Conservation (phyloP, 140 eudicot species). For the Oenanthe javanica region DNA sequence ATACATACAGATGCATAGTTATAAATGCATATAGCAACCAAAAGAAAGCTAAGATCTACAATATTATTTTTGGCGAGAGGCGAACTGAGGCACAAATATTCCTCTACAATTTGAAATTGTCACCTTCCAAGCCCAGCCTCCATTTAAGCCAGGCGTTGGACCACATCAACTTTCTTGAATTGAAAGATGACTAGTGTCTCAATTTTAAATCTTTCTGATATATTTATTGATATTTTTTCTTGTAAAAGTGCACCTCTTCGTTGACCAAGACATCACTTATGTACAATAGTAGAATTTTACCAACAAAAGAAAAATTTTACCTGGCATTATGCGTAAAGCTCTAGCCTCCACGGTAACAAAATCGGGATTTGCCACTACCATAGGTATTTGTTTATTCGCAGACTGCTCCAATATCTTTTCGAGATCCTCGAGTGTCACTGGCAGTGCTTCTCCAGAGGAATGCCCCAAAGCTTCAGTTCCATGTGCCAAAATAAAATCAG, state of each 20-base stretch:
- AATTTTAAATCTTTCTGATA: background rate
- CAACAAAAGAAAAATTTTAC: slow-evolving; percentile 18
- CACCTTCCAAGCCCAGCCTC: too few species aligned
- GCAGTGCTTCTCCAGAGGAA: slow-evolving; percentile 61
- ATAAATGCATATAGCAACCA: background rate
- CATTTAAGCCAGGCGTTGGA: background rate
- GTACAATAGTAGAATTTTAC: background rate
- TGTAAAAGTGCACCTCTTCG: background rate
- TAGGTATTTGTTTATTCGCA: slow-evolving; percentile 67
- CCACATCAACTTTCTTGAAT: background rate
- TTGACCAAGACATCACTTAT: background rate
- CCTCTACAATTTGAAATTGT: background rate
- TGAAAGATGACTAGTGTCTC: background rate
- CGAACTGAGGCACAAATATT: background rate
- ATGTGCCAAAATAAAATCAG: slow-evolving; percentile 82
- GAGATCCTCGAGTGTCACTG: slow-evolving; percentile 62
- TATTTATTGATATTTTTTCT: background rate
- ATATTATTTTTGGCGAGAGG: background rate
- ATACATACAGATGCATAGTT: background rate
- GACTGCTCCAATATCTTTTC: slow-evolving; percentile 67
- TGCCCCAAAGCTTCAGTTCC: slow-evolving; percentile 93
- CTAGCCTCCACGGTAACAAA: slow-evolving; percentile 93
- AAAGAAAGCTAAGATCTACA: background rate
- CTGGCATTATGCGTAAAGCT: slow-evolving; percentile 89
- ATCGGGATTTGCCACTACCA: slow-evolving; percentile 99